Percentiles rank a stretch among this genome's conserved stretches.
These are phyloP conservation scores for Puccinia polysora DNA, from an alignment of 1,284 basidiomycete genomes.

Conservation along the genomic window DNA sequence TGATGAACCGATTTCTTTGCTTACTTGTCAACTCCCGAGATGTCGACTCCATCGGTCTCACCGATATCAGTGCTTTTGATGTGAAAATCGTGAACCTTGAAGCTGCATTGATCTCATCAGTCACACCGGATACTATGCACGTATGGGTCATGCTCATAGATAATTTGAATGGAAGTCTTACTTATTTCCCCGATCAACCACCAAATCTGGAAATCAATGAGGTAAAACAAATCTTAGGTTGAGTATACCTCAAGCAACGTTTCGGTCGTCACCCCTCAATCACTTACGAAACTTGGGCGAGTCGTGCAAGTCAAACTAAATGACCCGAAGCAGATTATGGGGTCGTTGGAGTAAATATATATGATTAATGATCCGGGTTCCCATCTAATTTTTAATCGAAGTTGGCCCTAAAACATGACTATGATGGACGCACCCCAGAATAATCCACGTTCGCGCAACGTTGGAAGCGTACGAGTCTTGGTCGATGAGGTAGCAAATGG, in stretches of 20 bases:
- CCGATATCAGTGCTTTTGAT: slow-evolving; percentile 24
- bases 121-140: too few species aligned
- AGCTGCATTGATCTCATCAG: too few species aligned
- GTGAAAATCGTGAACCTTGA: slow-evolving; percentile 27
- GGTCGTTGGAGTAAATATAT: too few species aligned
- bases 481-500: slow-evolving; percentile 7
- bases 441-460: slow-evolving; percentile 26
- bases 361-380: too few species aligned
- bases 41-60: slow-evolving; percentile 25
- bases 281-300: too few species aligned
- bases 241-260: too few species aligned
- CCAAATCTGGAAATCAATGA: slow-evolving; percentile 14
- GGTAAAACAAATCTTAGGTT: background rate
- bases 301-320: too few species aligned
- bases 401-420: too few species aligned
- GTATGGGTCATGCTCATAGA: too few species aligned
- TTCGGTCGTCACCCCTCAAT: too few species aligned
- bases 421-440: slow-evolving; percentile 30
- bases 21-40: slow-evolving; percentile 28
- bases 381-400: too few species aligned
- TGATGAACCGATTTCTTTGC: background rate
- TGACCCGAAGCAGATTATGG: too few species aligned
- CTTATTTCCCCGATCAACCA: slow-evolving; percentile 11
- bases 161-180: background rate
- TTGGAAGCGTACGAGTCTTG: slow-evolving; percentile 27